These are phyloP conservation scores for Colletotrichum sp. DNA, from an alignment of 2,329 filamentous ascomycete species.

Conservation along the genomic window DNA sequence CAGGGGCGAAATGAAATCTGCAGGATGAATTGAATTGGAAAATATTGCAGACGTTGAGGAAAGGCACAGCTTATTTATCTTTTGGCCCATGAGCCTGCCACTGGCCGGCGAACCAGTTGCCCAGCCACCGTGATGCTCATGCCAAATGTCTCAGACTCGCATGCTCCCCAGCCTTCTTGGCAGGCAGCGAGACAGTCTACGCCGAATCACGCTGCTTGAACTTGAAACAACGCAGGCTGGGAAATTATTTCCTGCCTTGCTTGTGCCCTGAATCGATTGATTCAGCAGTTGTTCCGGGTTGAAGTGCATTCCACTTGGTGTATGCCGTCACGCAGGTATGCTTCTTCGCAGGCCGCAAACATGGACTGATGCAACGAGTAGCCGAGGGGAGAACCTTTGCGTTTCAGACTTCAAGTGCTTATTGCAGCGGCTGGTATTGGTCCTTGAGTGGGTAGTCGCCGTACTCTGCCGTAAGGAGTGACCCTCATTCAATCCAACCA, in stretches of 20 bases:
- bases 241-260: neutral
- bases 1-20: neutral
- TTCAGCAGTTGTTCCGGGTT: neutral
- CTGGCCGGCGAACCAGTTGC: neutral
- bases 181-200: neutral
- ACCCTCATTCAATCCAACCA: neutral
- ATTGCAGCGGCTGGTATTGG: neutral
- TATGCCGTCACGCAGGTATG: neutral
- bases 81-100: neutral
- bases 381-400: accelerated
- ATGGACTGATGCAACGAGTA: neutral
- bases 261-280: neutral
- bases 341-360: neutral
- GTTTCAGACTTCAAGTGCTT: neutral
- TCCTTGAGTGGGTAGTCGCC: neutral
- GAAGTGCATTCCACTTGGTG: neutral
- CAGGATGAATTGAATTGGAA: neutral
- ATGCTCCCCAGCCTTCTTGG: neutral
- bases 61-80: neutral
- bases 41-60: neutral
- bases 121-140: neutral
- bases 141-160: neutral
- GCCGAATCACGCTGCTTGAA: neutral
- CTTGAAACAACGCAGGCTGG: neutral
- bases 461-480: too few relatives aligned